A percentile compares a stretch with the other conserved stretches of the same genome.
phyloP scores from a whole-genome alignment of 164 flowering plant genomes.

The Berberis vulgaris region DNA sequence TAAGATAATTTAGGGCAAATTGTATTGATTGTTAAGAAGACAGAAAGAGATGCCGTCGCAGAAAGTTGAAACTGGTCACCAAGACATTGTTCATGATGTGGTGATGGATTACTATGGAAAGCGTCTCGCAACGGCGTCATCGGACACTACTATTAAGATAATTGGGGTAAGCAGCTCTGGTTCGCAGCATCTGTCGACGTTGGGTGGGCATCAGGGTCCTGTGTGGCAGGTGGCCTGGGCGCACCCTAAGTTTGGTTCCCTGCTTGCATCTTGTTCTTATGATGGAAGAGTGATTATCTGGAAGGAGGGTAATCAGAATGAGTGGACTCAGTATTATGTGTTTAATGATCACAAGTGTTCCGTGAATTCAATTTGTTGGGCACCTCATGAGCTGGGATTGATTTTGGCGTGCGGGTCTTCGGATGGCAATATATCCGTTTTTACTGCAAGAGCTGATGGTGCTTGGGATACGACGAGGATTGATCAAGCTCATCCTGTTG shows the following conservation, averaged over 20 bases:
- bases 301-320: constrained; percentile 33
- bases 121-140: constrained; percentile 32
- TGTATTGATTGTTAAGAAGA: no score
- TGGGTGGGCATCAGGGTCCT: constrained; percentile 34
- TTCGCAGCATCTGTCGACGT: constrained; percentile 25
- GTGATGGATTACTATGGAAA: constrained; percentile 38
- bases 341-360: constrained; percentile 41
- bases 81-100: constrained; percentile 31
- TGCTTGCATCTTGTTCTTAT: constrained; percentile 37
- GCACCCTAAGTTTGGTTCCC: constrained; percentile 33
- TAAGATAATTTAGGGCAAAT: no score
- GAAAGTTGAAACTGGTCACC: constrained; percentile 35
- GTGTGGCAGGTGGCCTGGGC: constrained; percentile 47
- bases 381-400: constrained; percentile 45
- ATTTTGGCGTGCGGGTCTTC: constrained; percentile 45
- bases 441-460: constrained; percentile 36
- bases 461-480: constrained; percentile 36
- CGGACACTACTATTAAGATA: constrained; percentile 30
- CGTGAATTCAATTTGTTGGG: constrained; percentile 47
- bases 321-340: constrained; percentile 33
- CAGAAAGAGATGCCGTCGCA: constrained; percentile 22
- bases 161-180: constrained; percentile 19
- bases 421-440: constrained; percentile 41
- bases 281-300: constrained; percentile 33
- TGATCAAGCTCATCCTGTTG: constrained; percentile 42